Percentiles rank a stretch among this genome's conserved stretches.
These are phyloP conservation scores for Macrotyloma uniflorum DNA, from an alignment of 306 rosid species.

Conservation along the genomic window DNA sequence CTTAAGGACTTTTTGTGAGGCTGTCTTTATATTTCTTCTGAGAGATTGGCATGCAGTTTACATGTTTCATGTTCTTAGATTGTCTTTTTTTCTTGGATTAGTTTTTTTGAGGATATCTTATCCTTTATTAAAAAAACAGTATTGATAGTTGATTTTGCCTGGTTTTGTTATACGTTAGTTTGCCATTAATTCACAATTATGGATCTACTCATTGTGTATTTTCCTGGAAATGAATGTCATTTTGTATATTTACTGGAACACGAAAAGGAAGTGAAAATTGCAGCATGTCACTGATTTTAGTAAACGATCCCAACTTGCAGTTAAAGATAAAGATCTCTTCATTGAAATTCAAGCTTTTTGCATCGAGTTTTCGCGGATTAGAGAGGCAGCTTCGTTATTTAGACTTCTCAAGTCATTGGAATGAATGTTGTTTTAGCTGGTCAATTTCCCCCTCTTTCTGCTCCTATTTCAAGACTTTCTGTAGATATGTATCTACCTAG, in stretches of 20 bases:
- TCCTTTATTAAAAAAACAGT: background rate
- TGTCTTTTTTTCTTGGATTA: background rate
- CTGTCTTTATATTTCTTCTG: background rate
- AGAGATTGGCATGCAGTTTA: background rate
- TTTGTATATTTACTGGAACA: slow-evolving; percentile 2
- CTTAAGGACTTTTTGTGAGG: background rate
- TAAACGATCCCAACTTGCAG: slow-evolving; percentile 52
- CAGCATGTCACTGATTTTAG: slow-evolving; percentile 28
- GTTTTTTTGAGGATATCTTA: background rate
- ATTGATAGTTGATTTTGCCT: background rate
- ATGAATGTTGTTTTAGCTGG: slow-evolving; percentile 41
- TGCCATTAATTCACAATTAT: no score
- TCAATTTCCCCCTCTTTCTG: background rate
- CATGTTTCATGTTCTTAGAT: background rate
- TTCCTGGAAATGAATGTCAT: background rate
- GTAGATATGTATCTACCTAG: slow-evolving; percentile 54
- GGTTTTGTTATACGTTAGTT: background rate
- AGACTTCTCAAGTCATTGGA: slow-evolving; percentile 93
- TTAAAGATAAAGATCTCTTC: slow-evolving; percentile 89
- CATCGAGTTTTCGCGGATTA: slow-evolving; percentile 89
- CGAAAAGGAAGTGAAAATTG: slow-evolving; percentile 2
- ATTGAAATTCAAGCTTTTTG: slow-evolving; percentile 96
- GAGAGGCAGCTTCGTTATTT: slow-evolving; percentile 89
- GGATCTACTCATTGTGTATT: no score
- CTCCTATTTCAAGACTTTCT: slow-evolving; percentile 15